Evolutionary conservation across 2,329 filamentous ascomycete species (phyloP).

Genomic region (Pyricularia sp.): DNA sequence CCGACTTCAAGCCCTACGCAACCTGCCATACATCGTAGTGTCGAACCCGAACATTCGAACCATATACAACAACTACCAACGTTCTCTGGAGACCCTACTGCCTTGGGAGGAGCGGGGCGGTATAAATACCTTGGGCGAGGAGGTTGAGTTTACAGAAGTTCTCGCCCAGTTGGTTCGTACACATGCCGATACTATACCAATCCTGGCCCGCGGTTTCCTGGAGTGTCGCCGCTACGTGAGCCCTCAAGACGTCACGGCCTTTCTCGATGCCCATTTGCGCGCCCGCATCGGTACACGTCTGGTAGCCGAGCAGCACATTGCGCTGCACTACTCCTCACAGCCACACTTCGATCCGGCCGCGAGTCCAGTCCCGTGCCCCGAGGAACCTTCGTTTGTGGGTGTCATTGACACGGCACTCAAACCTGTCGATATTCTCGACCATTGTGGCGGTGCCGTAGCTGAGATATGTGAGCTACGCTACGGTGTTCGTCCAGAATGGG

Average conservation of each 20-base stretch:
- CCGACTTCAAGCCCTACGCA: slow-evolving; percentile 83
- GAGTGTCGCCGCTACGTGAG: slow-evolving; percentile 87
- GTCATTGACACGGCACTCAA: slow-evolving; percentile 81
- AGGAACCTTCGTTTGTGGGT: slow-evolving; percentile 64
- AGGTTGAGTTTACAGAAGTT: slow-evolving; percentile 81
- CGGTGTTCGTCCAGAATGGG: slow-evolving; percentile 67
- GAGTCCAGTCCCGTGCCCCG: slow-evolving; percentile 35
- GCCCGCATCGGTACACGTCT: slow-evolving; percentile 88
- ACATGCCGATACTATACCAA: slow-evolving; percentile 87
- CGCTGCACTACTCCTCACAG: slow-evolving; percentile 60
- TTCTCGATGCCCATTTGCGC: slow-evolving; percentile 85
- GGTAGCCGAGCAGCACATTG: slow-evolving; percentile 93
- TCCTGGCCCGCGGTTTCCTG: slow-evolving; percentile 80
- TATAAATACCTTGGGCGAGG: slow-evolving; percentile 70
- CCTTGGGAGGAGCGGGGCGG: slow-evolving; percentile 55
- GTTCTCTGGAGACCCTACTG: slow-evolving; percentile 79
- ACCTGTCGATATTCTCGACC: slow-evolving; percentile 68
- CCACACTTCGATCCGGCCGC: slow-evolving; percentile 51
- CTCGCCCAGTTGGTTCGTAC: slow-evolving; percentile 93
- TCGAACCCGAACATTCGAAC: slow-evolving; percentile 91
- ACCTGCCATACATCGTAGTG: slow-evolving; percentile 93
- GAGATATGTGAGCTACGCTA: slow-evolving; percentile 97
- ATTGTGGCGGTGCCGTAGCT: slow-evolving; percentile 79
- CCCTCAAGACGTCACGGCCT: slow-evolving; percentile 69
- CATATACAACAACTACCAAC: slow-evolving; percentile 93